phyloP scores from a whole-genome alignment of 257 asterid genomes.

The Solanum okadae region DNA sequence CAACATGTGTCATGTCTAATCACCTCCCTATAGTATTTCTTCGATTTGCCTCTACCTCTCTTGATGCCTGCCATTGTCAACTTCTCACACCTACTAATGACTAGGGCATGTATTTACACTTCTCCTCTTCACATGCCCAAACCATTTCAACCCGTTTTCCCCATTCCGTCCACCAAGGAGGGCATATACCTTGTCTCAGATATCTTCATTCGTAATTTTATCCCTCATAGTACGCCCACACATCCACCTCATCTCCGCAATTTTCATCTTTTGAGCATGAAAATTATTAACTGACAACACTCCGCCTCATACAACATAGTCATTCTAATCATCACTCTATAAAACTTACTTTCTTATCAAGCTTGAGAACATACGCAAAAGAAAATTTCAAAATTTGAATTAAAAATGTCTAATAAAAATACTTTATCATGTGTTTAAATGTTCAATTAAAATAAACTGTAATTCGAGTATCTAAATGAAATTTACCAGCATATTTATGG shows the following conservation, averaged over 20 bases:
- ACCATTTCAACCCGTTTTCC: not conserved
- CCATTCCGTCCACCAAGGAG: no score
- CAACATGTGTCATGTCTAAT: not conserved
- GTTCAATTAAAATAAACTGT: not conserved
- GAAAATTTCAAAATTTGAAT: not conserved
- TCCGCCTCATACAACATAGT: not conserved
- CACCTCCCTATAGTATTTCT: not conserved
- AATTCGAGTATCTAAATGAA: not conserved
- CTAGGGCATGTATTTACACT: not conserved
- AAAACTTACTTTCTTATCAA: not conserved
- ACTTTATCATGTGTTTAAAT: not conserved
- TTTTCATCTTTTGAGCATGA: no score
- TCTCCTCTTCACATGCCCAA: not conserved
- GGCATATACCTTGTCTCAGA: not conserved
- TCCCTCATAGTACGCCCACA: not conserved
- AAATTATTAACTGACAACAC: no score
- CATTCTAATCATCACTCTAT: not conserved
- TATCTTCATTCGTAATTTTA: not conserved
- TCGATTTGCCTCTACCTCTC: not conserved
- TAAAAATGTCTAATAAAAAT: not conserved
- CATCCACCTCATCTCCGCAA: not conserved
- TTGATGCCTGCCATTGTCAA: not conserved
- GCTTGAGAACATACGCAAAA: not conserved
- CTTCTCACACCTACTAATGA: not conserved
- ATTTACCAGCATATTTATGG: not conserved